These are phyloP conservation scores for Tulasnella sp. DNA, from an alignment of 768 basidiomycete species.

Conservation along the genomic window DNA sequence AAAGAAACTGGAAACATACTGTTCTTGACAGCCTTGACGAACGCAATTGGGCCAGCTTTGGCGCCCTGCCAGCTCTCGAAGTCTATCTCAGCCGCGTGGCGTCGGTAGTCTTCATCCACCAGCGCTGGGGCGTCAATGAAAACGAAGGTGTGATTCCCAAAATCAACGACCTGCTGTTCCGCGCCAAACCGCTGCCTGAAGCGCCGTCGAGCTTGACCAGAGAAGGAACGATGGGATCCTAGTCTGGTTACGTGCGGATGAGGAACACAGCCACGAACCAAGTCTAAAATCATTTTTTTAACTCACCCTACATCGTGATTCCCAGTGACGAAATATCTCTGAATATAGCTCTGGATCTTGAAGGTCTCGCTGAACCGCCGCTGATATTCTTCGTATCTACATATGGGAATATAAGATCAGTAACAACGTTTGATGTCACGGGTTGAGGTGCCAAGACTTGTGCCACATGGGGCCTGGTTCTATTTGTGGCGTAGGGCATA, in stretches of 20 bases:
- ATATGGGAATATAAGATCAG: not conserved
- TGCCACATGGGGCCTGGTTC: no score
- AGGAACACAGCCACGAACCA: constrained; percentile 4
- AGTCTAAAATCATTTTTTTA: no score
- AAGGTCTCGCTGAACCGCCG: constrained; percentile 65
- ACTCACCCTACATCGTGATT: constrained; percentile 81
- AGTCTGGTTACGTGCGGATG: constrained; percentile 33
- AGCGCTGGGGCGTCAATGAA: constrained; percentile 65
- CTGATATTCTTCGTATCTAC: constrained; percentile 66
- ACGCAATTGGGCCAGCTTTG: constrained; percentile 29
- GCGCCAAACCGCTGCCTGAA: constrained; percentile 71
- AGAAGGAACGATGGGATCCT: constrained; percentile 36
- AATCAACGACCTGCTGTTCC: constrained; percentile 42
- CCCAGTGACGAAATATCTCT: constrained; percentile 68
- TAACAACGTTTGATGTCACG: no score
- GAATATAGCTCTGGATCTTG: constrained; percentile 35
- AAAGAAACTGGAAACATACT: not conserved
- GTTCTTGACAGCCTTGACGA: constrained; percentile 25
- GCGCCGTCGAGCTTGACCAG: constrained; percentile 41
- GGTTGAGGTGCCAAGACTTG: no score
- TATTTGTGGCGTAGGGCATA: no score
- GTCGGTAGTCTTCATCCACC: constrained; percentile 59
- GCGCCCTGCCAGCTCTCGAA: constrained; percentile 36
- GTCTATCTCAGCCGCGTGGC: constrained; percentile 30
- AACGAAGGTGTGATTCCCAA: constrained; percentile 64